A percentile compares a stretch with the other conserved stretches of the same genome.
Conservation (phyloP, 768 basidiomycete species). For the Phanerochaete carnosa region DNA sequence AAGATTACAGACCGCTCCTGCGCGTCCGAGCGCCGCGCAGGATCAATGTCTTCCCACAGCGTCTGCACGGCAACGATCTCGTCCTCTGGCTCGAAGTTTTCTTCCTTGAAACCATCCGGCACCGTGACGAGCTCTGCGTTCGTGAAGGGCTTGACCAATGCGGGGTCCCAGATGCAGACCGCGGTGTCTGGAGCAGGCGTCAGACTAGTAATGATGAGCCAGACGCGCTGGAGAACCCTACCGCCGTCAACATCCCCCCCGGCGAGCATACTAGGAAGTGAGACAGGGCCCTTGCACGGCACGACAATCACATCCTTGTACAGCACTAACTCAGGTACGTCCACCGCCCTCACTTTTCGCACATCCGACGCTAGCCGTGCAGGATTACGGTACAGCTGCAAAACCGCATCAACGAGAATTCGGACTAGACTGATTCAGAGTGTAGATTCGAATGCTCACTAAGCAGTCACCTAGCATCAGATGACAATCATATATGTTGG, state of each 20-base stretch:
- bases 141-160: slow-evolving; percentile 48
- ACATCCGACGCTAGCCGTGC: slow-evolving; percentile 70
- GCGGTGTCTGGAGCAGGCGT: slow-evolving; percentile 17
- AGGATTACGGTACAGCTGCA: slow-evolving; percentile 55
- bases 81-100: slow-evolving; percentile 50
- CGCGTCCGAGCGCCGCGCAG: slow-evolving; percentile 11
- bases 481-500: slow-evolving; percentile 36
- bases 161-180: slow-evolving; percentile 26
- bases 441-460: slow-evolving; percentile 35
- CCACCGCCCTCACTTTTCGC: slow-evolving; percentile 61
- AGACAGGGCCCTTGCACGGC: slow-evolving; percentile 47
- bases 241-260: slow-evolving; percentile 83
- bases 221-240: slow-evolving; percentile 24
- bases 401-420: neutral
- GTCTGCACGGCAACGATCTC: slow-evolving; percentile 40
- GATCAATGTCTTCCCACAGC: slow-evolving; percentile 35
- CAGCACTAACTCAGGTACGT: slow-evolving; percentile 41
- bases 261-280: slow-evolving; percentile 65
- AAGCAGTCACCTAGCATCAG: slow-evolving; percentile 58
- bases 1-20: slow-evolving; percentile 37
- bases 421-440: neutral
- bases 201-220: neutral
- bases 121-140: slow-evolving; percentile 39
- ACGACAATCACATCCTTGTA: slow-evolving; percentile 60
- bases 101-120: slow-evolving; percentile 37